Conservation (phyloP, 805 yeast genomes). For the Starmerella gropengiesseri region DNA sequence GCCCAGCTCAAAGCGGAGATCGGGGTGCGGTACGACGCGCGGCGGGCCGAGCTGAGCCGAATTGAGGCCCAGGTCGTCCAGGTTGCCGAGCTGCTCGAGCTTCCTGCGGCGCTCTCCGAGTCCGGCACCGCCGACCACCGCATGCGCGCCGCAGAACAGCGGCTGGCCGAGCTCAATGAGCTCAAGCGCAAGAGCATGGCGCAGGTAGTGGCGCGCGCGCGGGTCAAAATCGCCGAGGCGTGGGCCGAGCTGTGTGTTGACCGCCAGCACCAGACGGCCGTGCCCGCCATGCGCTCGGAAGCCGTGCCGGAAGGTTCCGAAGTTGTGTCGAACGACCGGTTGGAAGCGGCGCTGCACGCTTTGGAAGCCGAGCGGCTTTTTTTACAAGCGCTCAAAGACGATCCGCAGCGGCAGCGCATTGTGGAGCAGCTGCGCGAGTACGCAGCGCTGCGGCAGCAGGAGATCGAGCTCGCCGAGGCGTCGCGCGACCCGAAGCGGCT, state of each 20-base stretch:
- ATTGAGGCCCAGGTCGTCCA: not conserved
- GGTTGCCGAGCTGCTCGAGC: not conserved
- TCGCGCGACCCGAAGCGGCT: slow-evolving; percentile 66
- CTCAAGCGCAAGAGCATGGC: slow-evolving; percentile 4
- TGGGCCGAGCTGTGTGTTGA: slow-evolving; percentile 12
- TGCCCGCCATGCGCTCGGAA: not conserved
- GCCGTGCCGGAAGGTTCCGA: not conserved
- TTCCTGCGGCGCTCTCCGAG: not conserved
- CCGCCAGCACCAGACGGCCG: not conserved
- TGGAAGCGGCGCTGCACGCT: slow-evolving; percentile 23
- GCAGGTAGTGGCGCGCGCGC: not conserved
- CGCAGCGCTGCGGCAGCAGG: slow-evolving; percentile 34
- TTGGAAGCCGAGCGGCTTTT: slow-evolving; percentile 54
- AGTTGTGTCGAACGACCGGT: slow-evolving; percentile 8
- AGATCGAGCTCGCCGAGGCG: slow-evolving; percentile 51
- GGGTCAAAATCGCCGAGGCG: not conserved
- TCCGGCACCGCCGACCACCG: not conserved
- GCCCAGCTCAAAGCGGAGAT: not conserved
- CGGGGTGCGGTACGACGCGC: not conserved
- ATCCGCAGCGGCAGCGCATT: slow-evolving; percentile 7
- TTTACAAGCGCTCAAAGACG: slow-evolving; percentile 38
- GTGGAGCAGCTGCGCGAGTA: not conserved
- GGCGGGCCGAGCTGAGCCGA: not conserved
- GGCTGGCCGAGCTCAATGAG: slow-evolving; percentile 3
- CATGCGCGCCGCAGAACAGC: not conserved